These are phyloP conservation scores for Teunomyces barrocoloradensis DNA, from an alignment of 805 yeast species.

Conservation along the genomic window DNA sequence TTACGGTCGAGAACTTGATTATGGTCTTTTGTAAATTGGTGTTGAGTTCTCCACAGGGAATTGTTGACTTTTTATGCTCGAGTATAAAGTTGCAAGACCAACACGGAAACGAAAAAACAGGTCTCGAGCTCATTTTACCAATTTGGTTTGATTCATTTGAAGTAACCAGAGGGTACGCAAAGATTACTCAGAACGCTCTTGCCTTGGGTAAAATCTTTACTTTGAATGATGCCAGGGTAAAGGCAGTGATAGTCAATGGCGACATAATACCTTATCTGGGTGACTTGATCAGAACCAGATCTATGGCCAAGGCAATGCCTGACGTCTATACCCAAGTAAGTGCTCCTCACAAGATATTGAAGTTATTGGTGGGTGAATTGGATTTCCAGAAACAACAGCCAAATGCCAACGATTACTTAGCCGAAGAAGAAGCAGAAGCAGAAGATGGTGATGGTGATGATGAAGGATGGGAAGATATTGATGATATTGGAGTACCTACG, in stretches of 20 bases:
- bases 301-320: constrained; percentile 70
- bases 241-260: constrained; percentile 65
- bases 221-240: constrained; percentile 53
- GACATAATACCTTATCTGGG: constrained; percentile 61
- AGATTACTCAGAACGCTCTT: constrained; percentile 61
- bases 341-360: constrained; percentile 69
- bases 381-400: constrained; percentile 59
- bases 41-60: constrained; percentile 56
- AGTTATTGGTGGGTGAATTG: constrained; percentile 67
- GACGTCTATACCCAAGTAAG: constrained; percentile 62
- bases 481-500: constrained; percentile 60
- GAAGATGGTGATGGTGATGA: constrained; percentile 41
- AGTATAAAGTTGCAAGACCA: constrained; percentile 31
- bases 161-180: constrained; percentile 72
- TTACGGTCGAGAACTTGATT: constrained; percentile 74
- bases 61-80: constrained; percentile 56
- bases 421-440: constrained; percentile 13
- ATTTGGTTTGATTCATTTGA: constrained; percentile 86
- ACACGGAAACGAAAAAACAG: constrained; percentile 22
- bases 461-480: constrained; percentile 77
- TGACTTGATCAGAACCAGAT: constrained; percentile 77
- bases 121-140: constrained; percentile 58
- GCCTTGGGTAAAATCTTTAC: constrained; percentile 70
- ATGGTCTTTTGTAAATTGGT: constrained; percentile 74
- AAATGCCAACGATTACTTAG: constrained; percentile 36